A percentile compares a stretch with the other conserved stretches of the same genome.
These are phyloP conservation scores for Coemansia sp. DNA, from an alignment of 192 early-diverging fungal species.

Conservation along the genomic window DNA sequence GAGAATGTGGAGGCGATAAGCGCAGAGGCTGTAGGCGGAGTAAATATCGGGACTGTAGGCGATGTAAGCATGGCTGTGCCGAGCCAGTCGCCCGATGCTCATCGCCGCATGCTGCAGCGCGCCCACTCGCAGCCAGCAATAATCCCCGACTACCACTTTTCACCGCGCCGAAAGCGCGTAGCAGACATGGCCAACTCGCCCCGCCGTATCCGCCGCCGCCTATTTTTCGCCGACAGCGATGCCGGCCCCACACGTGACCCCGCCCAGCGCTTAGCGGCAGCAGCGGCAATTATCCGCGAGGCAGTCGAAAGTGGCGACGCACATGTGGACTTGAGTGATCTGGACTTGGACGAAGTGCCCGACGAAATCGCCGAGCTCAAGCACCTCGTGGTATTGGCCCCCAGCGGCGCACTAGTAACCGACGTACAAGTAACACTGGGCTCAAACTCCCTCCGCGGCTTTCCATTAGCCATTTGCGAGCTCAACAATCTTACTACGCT, in stretches of 20 bases:
- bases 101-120: constrained; percentile 35
- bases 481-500: constrained; percentile 53
- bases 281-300: constrained; percentile 44
- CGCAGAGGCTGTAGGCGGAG: neutral
- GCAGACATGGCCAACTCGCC: constrained; percentile 28
- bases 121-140: constrained; percentile 31
- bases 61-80: neutral
- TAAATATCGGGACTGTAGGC: neutral
- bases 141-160: neutral
- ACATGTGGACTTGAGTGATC: constrained; percentile 52
- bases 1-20: neutral
- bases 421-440: constrained; percentile 40
- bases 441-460: constrained; percentile 26
- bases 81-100: constrained; percentile 28
- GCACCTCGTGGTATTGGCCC: constrained; percentile 48
- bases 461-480: constrained; percentile 46
- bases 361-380: constrained; percentile 53
- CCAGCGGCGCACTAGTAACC: constrained; percentile 35
- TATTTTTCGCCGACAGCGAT: constrained; percentile 47
- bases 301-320: constrained; percentile 44
- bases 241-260: constrained; percentile 20
- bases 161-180: constrained; percentile 10
- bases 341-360: constrained; percentile 43
- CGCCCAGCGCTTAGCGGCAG: constrained; percentile 7
- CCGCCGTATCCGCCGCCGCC: constrained; percentile 42